Conservation (phyloP, 805 yeast species). For the Danielia oregonensis region DNA sequence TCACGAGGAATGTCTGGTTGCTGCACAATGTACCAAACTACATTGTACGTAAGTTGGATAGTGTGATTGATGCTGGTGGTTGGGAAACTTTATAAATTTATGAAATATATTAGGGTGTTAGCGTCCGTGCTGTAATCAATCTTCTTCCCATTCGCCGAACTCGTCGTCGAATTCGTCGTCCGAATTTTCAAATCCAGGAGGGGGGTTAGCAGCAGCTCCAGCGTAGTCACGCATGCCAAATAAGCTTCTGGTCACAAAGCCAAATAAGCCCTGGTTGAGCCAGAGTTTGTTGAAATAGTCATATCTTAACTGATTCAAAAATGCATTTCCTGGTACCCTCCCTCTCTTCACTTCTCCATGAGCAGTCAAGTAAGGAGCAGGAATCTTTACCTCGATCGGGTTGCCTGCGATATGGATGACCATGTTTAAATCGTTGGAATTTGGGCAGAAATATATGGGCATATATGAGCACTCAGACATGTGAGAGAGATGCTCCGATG, state of each 20-base stretch:
- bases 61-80: slow-evolving; percentile 83
- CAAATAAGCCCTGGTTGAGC: slow-evolving; percentile 57
- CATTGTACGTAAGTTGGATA: slow-evolving; percentile 77
- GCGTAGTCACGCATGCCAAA: slow-evolving; percentile 19
- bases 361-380: slow-evolving; percentile 68
- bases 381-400: slow-evolving; percentile 32
- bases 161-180: slow-evolving; percentile 6
- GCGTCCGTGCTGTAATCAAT: neutral
- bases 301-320: slow-evolving; percentile 51
- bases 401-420: slow-evolving; percentile 22
- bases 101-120: neutral
- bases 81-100: slow-evolving; percentile 73
- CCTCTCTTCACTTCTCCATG: slow-evolving; percentile 72
- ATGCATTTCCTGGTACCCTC: slow-evolving; percentile 54
- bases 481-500: slow-evolving; percentile 2
- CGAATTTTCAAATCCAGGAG: slow-evolving; percentile 6
- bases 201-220: neutral
- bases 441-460: slow-evolving; percentile 19
- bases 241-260: slow-evolving; percentile 37
- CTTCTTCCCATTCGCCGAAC: neutral
- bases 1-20: slow-evolving; percentile 68
- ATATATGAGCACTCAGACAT: slow-evolving; percentile 5
- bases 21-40: slow-evolving; percentile 73
- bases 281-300: slow-evolving; percentile 54
- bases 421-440: slow-evolving; percentile 23